A percentile compares a stretch with the other conserved stretches of the same genome.
Evolutionary conservation across 768 basidiomycete species (phyloP).

Genomic region (Russula brevipes): DNA sequence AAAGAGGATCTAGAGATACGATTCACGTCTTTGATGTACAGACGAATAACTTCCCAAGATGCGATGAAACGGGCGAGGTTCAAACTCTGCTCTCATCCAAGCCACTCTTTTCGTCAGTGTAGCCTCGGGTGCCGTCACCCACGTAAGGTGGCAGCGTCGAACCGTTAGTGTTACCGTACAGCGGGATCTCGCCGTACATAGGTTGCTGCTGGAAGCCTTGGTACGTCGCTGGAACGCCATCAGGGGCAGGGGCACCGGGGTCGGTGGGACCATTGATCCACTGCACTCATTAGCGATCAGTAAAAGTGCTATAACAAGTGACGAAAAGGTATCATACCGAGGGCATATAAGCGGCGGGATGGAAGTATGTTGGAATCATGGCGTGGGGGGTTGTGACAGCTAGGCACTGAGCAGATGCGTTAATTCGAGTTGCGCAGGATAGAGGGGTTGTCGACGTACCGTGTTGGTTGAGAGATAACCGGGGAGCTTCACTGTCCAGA

Average conservation of each 20-base stretch:
- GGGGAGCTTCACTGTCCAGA: slow-evolving; percentile 42
- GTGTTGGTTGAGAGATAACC: slow-evolving; percentile 36
- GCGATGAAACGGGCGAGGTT: neutral
- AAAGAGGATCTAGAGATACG: neutral
- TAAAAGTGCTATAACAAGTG: neutral
- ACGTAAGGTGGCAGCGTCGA: slow-evolving; percentile 28
- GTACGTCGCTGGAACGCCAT: neutral
- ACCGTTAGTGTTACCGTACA: slow-evolving; percentile 39
- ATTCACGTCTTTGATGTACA: neutral
- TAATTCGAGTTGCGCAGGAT: neutral
- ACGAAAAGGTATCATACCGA: slow-evolving; percentile 32
- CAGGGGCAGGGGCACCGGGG: slow-evolving; percentile 11
- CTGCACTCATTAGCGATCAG: slow-evolving; percentile 25
- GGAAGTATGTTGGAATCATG: slow-evolving; percentile 35
- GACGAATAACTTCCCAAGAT: neutral
- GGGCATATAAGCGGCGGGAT: slow-evolving; percentile 41
- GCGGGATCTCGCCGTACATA: slow-evolving; percentile 39
- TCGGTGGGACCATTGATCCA: slow-evolving; percentile 40
- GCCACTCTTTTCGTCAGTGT: slow-evolving; percentile 29
- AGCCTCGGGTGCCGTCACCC: slow-evolving; percentile 24
- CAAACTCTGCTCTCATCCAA: slow-evolving; percentile 28
- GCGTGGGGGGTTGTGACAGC: slow-evolving; percentile 37
- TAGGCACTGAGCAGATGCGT: slow-evolving; percentile 33
- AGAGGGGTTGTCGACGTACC: slow-evolving; percentile 29
- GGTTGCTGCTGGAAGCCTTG: slow-evolving; percentile 28